Percentiles rank a stretch among this genome's conserved stretches.
Evolutionary conservation across 257 asterid species (phyloP).

Genomic region (Solanum okadae): DNA sequence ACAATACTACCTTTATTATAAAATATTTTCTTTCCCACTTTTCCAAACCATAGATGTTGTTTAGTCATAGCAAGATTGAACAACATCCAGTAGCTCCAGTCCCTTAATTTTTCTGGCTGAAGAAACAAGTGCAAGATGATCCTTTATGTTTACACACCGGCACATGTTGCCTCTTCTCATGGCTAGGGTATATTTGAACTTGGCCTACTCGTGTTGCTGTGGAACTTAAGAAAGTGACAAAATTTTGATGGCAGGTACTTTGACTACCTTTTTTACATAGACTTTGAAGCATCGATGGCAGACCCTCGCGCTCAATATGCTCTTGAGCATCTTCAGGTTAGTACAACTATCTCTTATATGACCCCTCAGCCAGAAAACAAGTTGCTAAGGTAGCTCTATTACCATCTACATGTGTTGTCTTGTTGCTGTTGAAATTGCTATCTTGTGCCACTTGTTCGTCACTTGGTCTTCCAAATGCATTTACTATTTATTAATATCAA

Average conservation of each 20-base stretch:
- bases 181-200: background rate
- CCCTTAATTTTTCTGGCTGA: background rate
- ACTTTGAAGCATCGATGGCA: constrained; percentile 94
- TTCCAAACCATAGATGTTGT: background rate
- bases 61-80: background rate
- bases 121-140: background rate
- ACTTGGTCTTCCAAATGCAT: background rate
- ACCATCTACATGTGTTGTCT: background rate
- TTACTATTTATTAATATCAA: background rate
- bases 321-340: constrained; percentile 60
- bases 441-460: background rate
- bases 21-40: background rate
- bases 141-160: background rate
- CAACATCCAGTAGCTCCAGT: background rate
- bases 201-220: background rate
- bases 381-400: background rate
- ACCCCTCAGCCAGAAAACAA: background rate
- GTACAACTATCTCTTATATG: background rate
- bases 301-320: constrained; percentile 82
- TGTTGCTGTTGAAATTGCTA: background rate
- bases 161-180: background rate
- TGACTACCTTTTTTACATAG: constrained; percentile 88
- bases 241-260: constrained; percentile 61
- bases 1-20: background rate
- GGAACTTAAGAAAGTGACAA: constrained; percentile 2